Conservation (phyloP, 495 filamentous ascomycete genomes). For the Stereocaulon alpinum region DNA sequence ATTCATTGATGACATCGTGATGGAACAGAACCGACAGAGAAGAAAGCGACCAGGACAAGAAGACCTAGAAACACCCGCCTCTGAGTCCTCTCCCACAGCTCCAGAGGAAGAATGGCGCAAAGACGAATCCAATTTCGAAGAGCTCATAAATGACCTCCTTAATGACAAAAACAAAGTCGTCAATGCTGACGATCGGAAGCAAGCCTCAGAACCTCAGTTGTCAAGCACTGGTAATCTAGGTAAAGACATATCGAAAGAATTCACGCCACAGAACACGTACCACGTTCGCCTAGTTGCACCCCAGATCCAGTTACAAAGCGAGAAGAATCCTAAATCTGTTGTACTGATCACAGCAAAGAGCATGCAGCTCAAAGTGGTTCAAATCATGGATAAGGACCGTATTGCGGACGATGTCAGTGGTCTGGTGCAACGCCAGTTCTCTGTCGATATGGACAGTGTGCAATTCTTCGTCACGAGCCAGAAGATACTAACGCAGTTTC, state of each 20-base stretch:
- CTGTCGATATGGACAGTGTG: constrained; percentile 87
- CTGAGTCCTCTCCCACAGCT: constrained; percentile 31
- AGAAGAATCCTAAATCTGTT: constrained; percentile 90
- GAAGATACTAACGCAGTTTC: constrained; percentile 70
- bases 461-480: constrained; percentile 96
- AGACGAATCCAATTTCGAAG: constrained; percentile 58
- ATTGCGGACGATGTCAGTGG: constrained; percentile 88
- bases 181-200: constrained; percentile 52
- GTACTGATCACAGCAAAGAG: constrained; percentile 89
- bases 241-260: constrained; percentile 75
- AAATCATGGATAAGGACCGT: constrained; percentile 94
- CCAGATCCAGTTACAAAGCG: constrained; percentile 94
- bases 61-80: constrained; percentile 24
- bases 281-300: constrained; percentile 90
- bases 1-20: constrained; percentile 94
- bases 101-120: constrained; percentile 39
- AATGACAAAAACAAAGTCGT: constrained; percentile 78
- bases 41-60: constrained; percentile 42
- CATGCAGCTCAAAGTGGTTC: constrained; percentile 93
- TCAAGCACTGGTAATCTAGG: constrained; percentile 44
- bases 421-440: constrained; percentile 86
- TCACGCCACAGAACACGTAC: constrained; percentile 87
- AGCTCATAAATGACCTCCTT: constrained; percentile 78
- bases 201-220: constrained; percentile 23
- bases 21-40: constrained; percentile 64